A percentile compares a stretch with the other conserved stretches of the same genome.
These are phyloP conservation scores for Byssoonygena ceratinophila DNA, from an alignment of 2,329 filamentous ascomycete genomes.

Conservation along the genomic window DNA sequence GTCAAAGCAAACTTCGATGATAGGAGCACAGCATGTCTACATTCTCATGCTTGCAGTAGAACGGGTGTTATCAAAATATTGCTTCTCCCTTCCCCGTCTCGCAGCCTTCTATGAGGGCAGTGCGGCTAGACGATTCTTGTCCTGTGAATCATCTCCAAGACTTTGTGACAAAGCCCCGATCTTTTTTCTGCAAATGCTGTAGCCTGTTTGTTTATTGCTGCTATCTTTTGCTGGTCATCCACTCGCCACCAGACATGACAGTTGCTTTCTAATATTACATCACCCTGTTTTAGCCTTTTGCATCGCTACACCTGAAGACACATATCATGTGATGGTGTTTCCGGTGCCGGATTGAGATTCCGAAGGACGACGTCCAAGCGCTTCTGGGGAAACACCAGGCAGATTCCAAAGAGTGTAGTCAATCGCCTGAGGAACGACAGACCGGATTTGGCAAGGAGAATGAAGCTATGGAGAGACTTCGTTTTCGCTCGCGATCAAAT, in stretches of 20 bases:
- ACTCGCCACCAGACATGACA: not conserved
- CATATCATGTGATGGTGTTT: not conserved
- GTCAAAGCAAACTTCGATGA: conserved; percentile 6
- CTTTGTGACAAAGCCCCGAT: not conserved
- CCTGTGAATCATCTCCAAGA: not conserved
- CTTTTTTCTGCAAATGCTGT: not conserved
- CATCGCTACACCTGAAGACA: not conserved
- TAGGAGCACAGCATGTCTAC: not conserved
- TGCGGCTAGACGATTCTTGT: not conserved
- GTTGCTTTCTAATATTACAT: not conserved
- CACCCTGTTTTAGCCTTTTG: conserved; percentile 1
- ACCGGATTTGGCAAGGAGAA: not conserved
- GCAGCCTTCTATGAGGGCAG: not conserved
- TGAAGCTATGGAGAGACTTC: not conserved
- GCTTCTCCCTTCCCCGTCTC: not conserved
- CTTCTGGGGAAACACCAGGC: not conserved
- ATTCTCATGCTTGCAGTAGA: not conserved
- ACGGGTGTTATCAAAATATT: not conserved
- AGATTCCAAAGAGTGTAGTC: not conserved
- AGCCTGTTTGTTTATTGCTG: conserved; percentile 1
- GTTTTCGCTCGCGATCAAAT: conserved; percentile 10
- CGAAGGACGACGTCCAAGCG: not conserved
- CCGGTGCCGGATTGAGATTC: not conserved
- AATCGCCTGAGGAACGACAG: not conserved
- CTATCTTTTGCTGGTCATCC: not conserved